These are phyloP conservation scores for Helicocarpus griseus DNA, from an alignment of 2,329 filamentous ascomycete genomes.

Conservation along the genomic window DNA sequence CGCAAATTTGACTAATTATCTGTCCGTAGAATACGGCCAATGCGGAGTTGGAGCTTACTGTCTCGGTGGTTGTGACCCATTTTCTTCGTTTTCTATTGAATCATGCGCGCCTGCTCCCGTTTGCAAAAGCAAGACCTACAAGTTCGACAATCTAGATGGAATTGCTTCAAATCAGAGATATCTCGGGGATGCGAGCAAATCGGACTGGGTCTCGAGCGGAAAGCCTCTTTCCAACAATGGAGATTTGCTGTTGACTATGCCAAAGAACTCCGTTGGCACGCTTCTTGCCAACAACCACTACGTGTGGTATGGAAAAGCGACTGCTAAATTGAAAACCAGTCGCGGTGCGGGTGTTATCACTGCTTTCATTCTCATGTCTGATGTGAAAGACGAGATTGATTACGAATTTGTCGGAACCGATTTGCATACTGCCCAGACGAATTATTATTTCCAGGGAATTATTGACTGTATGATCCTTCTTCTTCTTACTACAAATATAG, in stretches of 20 bases:
- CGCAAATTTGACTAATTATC: background rate
- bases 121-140: slow-evolving; percentile 65
- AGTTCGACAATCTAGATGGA: slow-evolving; percentile 61
- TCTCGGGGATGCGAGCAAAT: slow-evolving; percentile 67
- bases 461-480: slow-evolving; percentile 60
- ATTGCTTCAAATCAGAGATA: slow-evolving; percentile 68
- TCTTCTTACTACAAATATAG: background rate
- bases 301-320: slow-evolving; percentile 95
- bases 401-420: slow-evolving; percentile 88
- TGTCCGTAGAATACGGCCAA: slow-evolving; percentile 66
- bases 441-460: slow-evolving; percentile 95
- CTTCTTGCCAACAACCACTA: slow-evolving; percentile 76
- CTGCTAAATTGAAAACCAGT: slow-evolving; percentile 73
- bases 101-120: slow-evolving; percentile 77
- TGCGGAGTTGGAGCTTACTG: slow-evolving; percentile 94
- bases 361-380: slow-evolving; percentile 88
- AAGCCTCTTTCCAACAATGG: slow-evolving; percentile 53
- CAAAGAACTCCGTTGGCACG: slow-evolving; percentile 72
- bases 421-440: slow-evolving; percentile 70
- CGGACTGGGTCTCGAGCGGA: slow-evolving; percentile 86
- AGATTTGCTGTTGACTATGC: slow-evolving; percentile 79
- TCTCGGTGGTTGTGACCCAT: slow-evolving; percentile 86
- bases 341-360: slow-evolving; percentile 86
- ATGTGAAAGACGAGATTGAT: slow-evolving; percentile 97
- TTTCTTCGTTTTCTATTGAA: slow-evolving; percentile 70